Percentiles rank a stretch among this genome's conserved stretches.
Conservation (phyloP, 2,329 filamentous ascomycete genomes). For the Ophiostoma quercus region DNA sequence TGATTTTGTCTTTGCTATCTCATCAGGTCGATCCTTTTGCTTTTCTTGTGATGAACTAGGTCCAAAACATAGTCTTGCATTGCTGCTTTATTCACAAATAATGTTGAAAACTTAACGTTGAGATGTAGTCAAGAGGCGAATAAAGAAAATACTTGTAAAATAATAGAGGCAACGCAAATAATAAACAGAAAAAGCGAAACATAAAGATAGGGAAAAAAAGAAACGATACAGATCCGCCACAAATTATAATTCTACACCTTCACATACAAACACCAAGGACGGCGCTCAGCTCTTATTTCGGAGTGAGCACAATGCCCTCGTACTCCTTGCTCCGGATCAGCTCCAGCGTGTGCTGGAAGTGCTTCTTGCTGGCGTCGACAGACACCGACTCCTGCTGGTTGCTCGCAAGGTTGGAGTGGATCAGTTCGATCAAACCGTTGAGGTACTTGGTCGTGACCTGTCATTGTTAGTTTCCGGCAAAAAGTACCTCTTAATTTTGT, state of each 20-base stretch:
- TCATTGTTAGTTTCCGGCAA: neutral
- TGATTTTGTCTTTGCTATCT: neutral
- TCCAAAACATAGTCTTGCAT: neutral
- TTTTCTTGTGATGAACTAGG: neutral
- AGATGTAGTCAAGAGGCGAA: neutral
- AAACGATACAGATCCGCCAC: slow-evolving; percentile 6
- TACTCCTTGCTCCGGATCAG: slow-evolving; percentile 90
- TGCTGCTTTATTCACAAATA: neutral
- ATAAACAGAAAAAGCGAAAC: neutral
- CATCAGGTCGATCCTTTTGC: neutral
- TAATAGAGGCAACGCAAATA: neutral
- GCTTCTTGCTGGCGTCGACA: slow-evolving; percentile 83
- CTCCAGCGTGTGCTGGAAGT: slow-evolving; percentile 91
- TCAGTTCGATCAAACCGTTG: slow-evolving; percentile 95
- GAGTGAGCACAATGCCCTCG: slow-evolving; percentile 77
- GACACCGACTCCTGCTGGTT: slow-evolving; percentile 75
- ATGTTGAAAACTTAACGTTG: neutral
- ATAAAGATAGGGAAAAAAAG: neutral
- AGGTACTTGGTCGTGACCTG: slow-evolving; percentile 86
- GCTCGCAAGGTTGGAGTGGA: slow-evolving; percentile 81
- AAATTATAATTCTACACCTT: slow-evolving; percentile 13
- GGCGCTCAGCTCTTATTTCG: slow-evolving; percentile 37
- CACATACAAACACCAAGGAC: neutral
- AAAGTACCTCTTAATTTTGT: neutral
- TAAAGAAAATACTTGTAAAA: neutral